These are phyloP conservation scores for Perkinsus marinus DNA, from an alignment of 169 alveolate species.

Conservation along the genomic window DNA sequence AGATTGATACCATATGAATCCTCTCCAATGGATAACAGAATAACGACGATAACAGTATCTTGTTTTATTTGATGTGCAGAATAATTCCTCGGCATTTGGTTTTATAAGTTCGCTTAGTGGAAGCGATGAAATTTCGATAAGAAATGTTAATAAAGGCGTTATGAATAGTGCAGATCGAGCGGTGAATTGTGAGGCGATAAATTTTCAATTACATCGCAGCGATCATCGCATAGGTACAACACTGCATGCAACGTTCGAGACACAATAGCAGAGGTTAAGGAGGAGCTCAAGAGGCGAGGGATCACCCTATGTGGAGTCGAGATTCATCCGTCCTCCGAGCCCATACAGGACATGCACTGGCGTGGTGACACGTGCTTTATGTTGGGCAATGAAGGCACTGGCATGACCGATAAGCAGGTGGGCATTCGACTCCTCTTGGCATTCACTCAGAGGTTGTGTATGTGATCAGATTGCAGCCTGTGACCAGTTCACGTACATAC, in stretches of 20 bases:
- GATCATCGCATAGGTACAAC: too few species aligned
- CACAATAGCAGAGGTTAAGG: slow-evolving; percentile 11
- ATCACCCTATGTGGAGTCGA: slow-evolving; percentile 62
- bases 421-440: neutral
- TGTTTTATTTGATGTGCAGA: too few species aligned
- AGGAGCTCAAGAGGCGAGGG: slow-evolving; percentile 19
- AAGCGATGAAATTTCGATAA: too few species aligned
- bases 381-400: slow-evolving; percentile 78
- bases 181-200: too few species aligned
- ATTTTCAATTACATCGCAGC: too few species aligned
- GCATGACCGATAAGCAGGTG: slow-evolving; percentile 56
- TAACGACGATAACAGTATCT: too few species aligned
- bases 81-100: too few species aligned
- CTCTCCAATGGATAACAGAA: too few species aligned
- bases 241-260: slow-evolving; percentile 16
- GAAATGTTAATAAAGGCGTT: too few species aligned
- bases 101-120: too few species aligned
- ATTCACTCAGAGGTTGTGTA: neutral
- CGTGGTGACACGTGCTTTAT: slow-evolving; percentile 51
- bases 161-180: too few species aligned
- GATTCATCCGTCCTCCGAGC: slow-evolving; percentile 44
- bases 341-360: slow-evolving; percentile 27
- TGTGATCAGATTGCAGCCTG: slow-evolving; percentile 34
- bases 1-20: too few species aligned
- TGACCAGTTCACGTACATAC: slow-evolving; percentile 69